Base-by-base conservation (phyloP, 2,329 filamentous ascomycete species). In the Trichothecium sympodiale region DNA sequence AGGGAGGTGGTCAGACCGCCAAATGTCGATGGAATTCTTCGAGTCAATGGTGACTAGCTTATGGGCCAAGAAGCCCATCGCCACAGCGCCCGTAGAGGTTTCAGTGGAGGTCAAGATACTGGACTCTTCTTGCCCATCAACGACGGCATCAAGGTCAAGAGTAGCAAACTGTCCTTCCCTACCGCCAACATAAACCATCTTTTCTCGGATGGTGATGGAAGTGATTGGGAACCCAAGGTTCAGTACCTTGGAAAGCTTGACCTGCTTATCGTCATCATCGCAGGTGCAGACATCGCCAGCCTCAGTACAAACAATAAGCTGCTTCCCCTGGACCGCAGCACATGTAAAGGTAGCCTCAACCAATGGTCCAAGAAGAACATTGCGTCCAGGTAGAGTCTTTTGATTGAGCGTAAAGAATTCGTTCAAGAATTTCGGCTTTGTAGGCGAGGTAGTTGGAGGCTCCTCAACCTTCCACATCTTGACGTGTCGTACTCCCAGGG, bases 401-500 rank as follows among this genome's bases (percentile, higher is more conserved):
- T 62, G 60, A 5, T 52, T 47, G 3, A 51, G 47, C 5, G 51
- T 41, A 8, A 47, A 43, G 5, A 47, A 46, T 33, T 76, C 73
- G 34, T 55, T 47, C 15, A 60, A 52, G 40, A 74, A 69, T 43
- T 70, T 74, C 50, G 71, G 57, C 52, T 84, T 85, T 8, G 69
- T 64, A 2, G 83, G 80, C 16, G 81, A 81, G 5, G 61, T 60
- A 14, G 67, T 61, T 29, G 64, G 38, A 50, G 48, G 61, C 17
- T 89, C 85, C 26, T 91, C 83, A 9, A 91, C 71, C 46, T 80
- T 80, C 91, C 91, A 98, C 34, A 93, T 74, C 58, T 95, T 96
- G 55, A 95, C 77, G 60, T 95, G 89, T 17, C 91, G 77, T 35
- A 91, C 82, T 12, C 91, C 91, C 17, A 91, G 75, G 42, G 89